phyloP scores from a whole-genome alignment of 257 asterid genomes.

The Solanum gracilifrons region DNA sequence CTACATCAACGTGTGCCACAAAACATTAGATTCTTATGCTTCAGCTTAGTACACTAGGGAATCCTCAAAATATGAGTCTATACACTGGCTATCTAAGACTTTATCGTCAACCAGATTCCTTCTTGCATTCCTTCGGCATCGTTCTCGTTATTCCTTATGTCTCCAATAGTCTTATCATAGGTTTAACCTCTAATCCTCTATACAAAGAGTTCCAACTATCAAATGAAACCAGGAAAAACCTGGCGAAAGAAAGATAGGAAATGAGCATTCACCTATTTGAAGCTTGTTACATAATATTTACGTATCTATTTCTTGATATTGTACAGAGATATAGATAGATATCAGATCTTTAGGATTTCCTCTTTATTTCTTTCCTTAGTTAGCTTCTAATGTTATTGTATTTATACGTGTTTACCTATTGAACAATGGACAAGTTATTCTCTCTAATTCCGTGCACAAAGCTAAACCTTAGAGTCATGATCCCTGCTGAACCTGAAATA shows the following conservation, averaged over 20 bases:
- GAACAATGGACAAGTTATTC: neutral
- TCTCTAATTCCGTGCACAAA: neutral
- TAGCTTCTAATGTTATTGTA: neutral
- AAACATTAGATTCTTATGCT: neutral
- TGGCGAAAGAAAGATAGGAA: neutral
- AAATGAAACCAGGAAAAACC: neutral
- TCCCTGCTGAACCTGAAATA: neutral
- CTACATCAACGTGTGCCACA: neutral
- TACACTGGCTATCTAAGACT: neutral
- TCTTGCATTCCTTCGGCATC: neutral
- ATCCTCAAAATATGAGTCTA: neutral
- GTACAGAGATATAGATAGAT: neutral
- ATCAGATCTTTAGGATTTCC: neutral
- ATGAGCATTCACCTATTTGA: neutral
- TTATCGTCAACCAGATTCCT: neutral
- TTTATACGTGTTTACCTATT: neutral
- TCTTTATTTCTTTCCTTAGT: neutral
- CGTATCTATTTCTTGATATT: neutral
- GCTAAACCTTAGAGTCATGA: neutral
- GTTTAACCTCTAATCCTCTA: neutral
- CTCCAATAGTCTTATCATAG: neutral
- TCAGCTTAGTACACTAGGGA: neutral
- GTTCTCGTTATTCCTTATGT: neutral
- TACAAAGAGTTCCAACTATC: neutral
- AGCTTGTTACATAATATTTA: neutral